Percentiles rank a stretch among this genome's conserved stretches.
Conservation (phyloP, 768 basidiomycete genomes). For the Leccinellum luteum region DNA sequence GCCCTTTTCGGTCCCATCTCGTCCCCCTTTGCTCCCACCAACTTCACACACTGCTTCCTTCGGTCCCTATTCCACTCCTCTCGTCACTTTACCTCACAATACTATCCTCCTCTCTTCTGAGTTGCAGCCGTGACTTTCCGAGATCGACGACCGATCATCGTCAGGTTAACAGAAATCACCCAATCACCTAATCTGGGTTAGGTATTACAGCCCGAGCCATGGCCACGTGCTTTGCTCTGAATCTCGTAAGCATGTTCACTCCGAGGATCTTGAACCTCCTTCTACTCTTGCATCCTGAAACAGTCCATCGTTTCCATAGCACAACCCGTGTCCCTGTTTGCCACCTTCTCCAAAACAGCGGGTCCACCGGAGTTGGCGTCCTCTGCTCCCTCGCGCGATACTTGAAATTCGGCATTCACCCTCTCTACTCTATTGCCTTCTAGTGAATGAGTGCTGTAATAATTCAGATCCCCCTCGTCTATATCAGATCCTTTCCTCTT, state of each 20-base stretch:
- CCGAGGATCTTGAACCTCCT: constrained; percentile 1
- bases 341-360: neutral
- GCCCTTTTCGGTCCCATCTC: neutral
- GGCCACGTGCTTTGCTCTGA: neutral
- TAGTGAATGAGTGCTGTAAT: neutral
- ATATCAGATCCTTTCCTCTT: constrained; percentile 2
- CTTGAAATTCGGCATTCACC: neutral
- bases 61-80: neutral
- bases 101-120: neutral
- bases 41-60: neutral
- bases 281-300: neutral
- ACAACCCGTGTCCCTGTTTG: constrained; percentile 3
- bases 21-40: neutral
- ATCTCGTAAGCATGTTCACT: neutral
- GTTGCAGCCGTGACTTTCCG: neutral
- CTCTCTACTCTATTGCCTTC: neutral
- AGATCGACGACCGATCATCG: too few relatives aligned
- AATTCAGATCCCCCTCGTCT: neutral
- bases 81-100: neutral
- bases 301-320: neutral
- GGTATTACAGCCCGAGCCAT: neutral
- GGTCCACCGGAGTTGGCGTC: neutral
- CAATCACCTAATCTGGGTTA: too few relatives aligned
- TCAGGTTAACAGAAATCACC: neutral
- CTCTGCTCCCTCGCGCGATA: neutral